Percentiles rank a stretch among this genome's conserved stretches.
These are phyloP conservation scores for Stellera chamaejasme DNA, from an alignment of 345 rosid species.

Conservation along the genomic window DNA sequence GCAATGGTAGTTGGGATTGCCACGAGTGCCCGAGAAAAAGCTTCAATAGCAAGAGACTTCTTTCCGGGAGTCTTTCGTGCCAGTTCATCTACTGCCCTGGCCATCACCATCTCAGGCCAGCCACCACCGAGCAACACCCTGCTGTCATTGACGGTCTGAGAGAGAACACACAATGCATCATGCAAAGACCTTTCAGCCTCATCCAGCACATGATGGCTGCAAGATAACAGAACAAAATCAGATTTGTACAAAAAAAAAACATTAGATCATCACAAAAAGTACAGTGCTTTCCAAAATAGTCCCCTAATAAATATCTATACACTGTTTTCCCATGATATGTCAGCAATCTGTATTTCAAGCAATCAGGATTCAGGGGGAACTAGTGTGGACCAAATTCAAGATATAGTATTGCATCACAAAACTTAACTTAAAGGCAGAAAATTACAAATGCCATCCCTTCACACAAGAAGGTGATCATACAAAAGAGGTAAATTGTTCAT, in stretches of 20 bases:
- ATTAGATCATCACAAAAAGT: background rate
- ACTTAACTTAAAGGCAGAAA: too few species aligned
- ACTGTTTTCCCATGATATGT: background rate
- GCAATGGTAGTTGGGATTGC: constrained; percentile 89
- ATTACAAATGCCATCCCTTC: too few species aligned
- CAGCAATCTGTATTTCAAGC: too few species aligned
- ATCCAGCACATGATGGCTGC: constrained; percentile 92
- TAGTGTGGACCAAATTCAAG: too few species aligned
- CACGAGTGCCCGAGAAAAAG: constrained; percentile 76
- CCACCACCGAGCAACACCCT: constrained; percentile 97
- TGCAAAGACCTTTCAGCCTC: constrained; percentile 98
- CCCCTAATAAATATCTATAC: too few species aligned
- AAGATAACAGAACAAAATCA: constrained; percentile 5
- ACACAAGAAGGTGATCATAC: too few species aligned
- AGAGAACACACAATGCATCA: constrained; percentile 92
- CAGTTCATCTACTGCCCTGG: constrained; percentile 92
- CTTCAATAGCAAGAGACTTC: constrained; percentile 93
- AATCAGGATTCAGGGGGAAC: too few species aligned
- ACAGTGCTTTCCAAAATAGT: too few species aligned
- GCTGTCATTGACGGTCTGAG: constrained; percentile 88
- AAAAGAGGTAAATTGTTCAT: too few species aligned
- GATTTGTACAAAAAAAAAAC: background rate
- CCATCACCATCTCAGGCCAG: constrained; percentile 99
- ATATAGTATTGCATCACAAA: too few species aligned
- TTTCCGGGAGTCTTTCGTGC: constrained; percentile 95